Evolutionary conservation across 2,329 filamentous ascomycete genomes (phyloP).

Genomic region (Mycosphaerella sp.): DNA sequence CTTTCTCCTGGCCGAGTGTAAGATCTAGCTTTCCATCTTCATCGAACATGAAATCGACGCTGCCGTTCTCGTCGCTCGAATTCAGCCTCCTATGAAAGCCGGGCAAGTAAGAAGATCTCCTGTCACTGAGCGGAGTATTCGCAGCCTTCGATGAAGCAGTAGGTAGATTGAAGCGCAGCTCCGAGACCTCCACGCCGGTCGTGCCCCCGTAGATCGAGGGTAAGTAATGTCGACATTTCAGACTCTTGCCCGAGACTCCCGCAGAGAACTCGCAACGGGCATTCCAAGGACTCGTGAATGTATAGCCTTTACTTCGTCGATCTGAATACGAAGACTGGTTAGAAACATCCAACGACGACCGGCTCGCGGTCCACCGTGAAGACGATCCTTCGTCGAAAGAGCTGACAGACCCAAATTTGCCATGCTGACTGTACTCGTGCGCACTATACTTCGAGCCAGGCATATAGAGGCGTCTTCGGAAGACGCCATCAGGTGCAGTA

Average conservation of each 20-base stretch:
- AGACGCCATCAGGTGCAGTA: constrained; percentile 34
- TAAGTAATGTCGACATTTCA: constrained; percentile 31
- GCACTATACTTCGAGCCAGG: constrained; percentile 40
- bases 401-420: constrained; percentile 8
- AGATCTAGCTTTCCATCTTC: constrained; percentile 56
- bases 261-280: constrained; percentile 81
- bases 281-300: constrained; percentile 80
- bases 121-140: constrained; percentile 28
- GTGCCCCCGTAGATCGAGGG: constrained; percentile 30
- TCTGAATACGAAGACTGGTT: constrained; percentile 21
- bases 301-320: constrained; percentile 58
- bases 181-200: constrained; percentile 57
- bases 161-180: constrained; percentile 85
- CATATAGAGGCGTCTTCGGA: constrained; percentile 45
- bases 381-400: constrained; percentile 7
- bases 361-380: neutral
- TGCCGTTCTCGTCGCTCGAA: constrained; percentile 14
- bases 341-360: neutral
- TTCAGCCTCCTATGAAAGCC: constrained; percentile 12
- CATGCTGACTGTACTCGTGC: constrained; percentile 38
- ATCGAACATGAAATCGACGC: constrained; percentile 23
- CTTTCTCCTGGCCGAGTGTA: constrained; percentile 71
- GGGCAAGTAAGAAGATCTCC: constrained; percentile 26
- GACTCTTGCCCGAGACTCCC: constrained; percentile 60
- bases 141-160: constrained; percentile 38